Evolutionary conservation across 345 rosid species (phyloP).

Genomic region (Gossypium thurberi): DNA sequence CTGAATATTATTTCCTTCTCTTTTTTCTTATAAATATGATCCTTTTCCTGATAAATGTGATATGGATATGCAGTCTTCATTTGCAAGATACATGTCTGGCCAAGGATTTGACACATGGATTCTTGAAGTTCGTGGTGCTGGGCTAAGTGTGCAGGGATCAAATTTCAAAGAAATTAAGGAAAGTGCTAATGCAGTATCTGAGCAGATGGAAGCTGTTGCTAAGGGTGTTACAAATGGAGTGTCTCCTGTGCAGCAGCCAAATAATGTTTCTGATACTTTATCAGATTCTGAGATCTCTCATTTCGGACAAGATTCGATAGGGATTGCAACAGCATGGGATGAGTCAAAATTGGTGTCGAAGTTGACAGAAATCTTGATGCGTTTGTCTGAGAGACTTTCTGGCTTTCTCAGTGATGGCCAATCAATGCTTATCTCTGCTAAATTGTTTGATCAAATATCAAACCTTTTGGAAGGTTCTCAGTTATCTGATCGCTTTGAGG

Average conservation of each 20-base stretch:
- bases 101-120: constrained; percentile 97
- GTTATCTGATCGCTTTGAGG: constrained; percentile 60
- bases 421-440: constrained; percentile 61
- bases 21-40: not conserved
- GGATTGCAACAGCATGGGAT: constrained; percentile 54
- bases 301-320: constrained; percentile 31
- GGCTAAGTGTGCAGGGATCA: constrained; percentile 60
- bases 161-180: constrained; percentile 47
- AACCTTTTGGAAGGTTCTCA: constrained; percentile 66
- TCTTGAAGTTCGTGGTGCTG: constrained; percentile 95
- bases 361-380: constrained; percentile 65
- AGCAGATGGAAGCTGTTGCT: constrained; percentile 55
- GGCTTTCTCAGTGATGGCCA: constrained; percentile 86
- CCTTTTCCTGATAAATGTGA: not conserved
- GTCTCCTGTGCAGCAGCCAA: constrained; percentile 25
- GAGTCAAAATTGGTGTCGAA: constrained; percentile 53
- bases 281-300: constrained; percentile 29
- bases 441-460: constrained; percentile 70
- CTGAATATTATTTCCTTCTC: constrained; percentile 1
- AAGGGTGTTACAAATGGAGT: constrained; percentile 33
- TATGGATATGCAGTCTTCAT: constrained; percentile 57
- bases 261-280: constrained; percentile 19
- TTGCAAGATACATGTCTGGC: constrained; percentile 75
- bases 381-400: constrained; percentile 75
- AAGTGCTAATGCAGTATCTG: constrained; percentile 39